These are phyloP conservation scores for Yarrowia keelungensis DNA, from an alignment of 805 yeast genomes.

Conservation along the genomic window DNA sequence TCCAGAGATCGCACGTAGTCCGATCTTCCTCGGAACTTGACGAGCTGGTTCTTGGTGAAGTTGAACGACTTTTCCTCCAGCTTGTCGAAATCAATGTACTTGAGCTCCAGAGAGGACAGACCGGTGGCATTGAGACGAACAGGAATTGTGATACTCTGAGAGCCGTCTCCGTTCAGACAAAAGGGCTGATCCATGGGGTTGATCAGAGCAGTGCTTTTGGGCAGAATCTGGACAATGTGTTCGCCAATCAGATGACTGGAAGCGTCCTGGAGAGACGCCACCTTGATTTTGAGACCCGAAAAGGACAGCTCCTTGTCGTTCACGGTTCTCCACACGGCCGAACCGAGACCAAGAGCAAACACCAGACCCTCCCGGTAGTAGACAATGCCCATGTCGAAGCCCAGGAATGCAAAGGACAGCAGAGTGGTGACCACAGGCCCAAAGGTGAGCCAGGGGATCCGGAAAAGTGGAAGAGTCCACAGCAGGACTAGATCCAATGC, in stretches of 20 bases:
- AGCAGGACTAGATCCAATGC: slow-evolving; percentile 74
- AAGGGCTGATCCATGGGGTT: slow-evolving; percentile 74
- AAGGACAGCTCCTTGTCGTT: slow-evolving; percentile 49
- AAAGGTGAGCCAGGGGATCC: slow-evolving; percentile 77
- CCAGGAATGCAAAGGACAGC: slow-evolving; percentile 57
- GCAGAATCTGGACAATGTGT: slow-evolving; percentile 83
- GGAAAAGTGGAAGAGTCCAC: slow-evolving; percentile 73
- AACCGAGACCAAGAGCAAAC: slow-evolving; percentile 41
- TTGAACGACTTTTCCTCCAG: slow-evolving; percentile 58
- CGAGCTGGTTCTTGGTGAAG: slow-evolving; percentile 65
- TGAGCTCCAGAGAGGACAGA: slow-evolving; percentile 65
- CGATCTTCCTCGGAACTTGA: slow-evolving; percentile 46
- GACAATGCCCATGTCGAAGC: slow-evolving; percentile 39
- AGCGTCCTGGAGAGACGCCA: slow-evolving; percentile 50
- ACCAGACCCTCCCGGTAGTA: slow-evolving; percentile 39
- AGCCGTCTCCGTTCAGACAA: slow-evolving; percentile 56
- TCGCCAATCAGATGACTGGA: slow-evolving; percentile 78
- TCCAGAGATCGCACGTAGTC: slow-evolving; percentile 40
- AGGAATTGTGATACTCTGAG: slow-evolving; percentile 60
- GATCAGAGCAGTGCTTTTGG: slow-evolving; percentile 85
- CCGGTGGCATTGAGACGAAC: slow-evolving; percentile 82
- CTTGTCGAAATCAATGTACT: slow-evolving; percentile 62
- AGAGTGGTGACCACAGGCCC: slow-evolving; percentile 61
- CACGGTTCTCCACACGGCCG: slow-evolving; percentile 44
- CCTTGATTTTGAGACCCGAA: slow-evolving; percentile 48